Evolutionary conservation across 371 early-diverging fungal genomes (phyloP), one percentile per base, ranked within the genome.

Genomic region (Funneliformis caledonium): DNA sequence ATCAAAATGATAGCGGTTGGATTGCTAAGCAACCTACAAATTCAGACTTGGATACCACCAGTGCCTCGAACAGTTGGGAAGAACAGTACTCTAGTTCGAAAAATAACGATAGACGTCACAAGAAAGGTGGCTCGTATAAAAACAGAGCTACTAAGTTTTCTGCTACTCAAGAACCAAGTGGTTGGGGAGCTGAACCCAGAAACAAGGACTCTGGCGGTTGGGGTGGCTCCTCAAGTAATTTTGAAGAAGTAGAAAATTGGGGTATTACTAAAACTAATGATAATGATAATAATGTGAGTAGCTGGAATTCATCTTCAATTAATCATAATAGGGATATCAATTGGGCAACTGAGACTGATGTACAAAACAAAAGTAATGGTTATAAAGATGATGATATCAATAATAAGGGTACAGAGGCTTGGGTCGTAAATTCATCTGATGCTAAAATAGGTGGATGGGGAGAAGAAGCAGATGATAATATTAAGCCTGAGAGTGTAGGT

Each of bases 401-500:
- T 56, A 7, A 7, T n/a, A 19, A 19, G 56, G 56, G 56, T 56
- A 19, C 56, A 19, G 56, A 19, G 7, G 19, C 7, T 56, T 56
- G 56, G 56, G 56, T 19, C 19, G 4, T 3, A 12, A 14, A 52
- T 52, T 16, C 56, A 19, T 19, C 19, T 16, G 56, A 56, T 56
- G 19, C 16, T 16, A 47, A 47, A 4, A 47, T 9, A 47, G 5
- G 85, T 85, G 82, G 31, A 11, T 64, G 64, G 64, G 64, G 8
- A 31, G 64, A 31, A 64, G 33, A 64, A 2, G 5, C 4, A 56
- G 56, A 11, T 14, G 4, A 14, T 56, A 19, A 56, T 14, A 5
- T 37, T 37, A 37, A 37, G 3, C 37, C 37, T 3, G 26, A 26
- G 26, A 26, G 85, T 85, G 82, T n/a, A 5, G n/a, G 62, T n/a